Evolutionary conservation across 441 rosid species (phyloP).

Genomic region (Gossypium schwendimanii): DNA sequence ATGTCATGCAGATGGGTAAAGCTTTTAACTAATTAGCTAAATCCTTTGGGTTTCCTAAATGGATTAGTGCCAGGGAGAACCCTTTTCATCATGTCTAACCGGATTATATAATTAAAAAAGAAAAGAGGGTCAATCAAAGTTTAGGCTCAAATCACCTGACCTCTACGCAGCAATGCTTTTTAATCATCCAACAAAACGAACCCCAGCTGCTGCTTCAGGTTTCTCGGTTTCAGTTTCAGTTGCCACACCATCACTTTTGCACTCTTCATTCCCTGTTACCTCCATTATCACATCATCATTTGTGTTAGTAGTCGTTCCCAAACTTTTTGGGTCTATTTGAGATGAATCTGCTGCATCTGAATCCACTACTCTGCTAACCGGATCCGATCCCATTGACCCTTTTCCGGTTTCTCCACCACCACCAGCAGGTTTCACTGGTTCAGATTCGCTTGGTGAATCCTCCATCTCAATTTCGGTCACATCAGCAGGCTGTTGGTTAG

Average conservation of each 20-base stretch:
- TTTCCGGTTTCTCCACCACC: not conserved
- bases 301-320: not conserved
- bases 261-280: not conserved
- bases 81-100: not conserved
- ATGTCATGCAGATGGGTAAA: not conserved
- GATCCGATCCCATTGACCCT: not conserved
- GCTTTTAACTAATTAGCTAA: not conserved
- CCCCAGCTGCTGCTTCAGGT: slow-evolving; percentile 13
- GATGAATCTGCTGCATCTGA: not conserved
- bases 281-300: not conserved
- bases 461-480: not conserved
- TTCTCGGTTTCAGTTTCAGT: not conserved
- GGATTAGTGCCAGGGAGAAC: not conserved
- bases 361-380: not conserved
- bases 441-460: slow-evolving; percentile 2
- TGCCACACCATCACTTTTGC: not conserved
- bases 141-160: not conserved
- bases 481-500: not conserved
- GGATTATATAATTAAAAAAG: not conserved
- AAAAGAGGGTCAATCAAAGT: not conserved
- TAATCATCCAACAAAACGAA: slow-evolving; percentile 39
- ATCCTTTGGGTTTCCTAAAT: not conserved
- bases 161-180: slow-evolving; percentile 1
- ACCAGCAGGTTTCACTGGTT: not conserved
- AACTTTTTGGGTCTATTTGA: not conserved